A percentile compares a stretch with the other conserved stretches of the same genome.
These are phyloP conservation scores for Cystobasidium onofrii DNA, from an alignment of 768 basidiomycete species.

Conservation along the genomic window DNA sequence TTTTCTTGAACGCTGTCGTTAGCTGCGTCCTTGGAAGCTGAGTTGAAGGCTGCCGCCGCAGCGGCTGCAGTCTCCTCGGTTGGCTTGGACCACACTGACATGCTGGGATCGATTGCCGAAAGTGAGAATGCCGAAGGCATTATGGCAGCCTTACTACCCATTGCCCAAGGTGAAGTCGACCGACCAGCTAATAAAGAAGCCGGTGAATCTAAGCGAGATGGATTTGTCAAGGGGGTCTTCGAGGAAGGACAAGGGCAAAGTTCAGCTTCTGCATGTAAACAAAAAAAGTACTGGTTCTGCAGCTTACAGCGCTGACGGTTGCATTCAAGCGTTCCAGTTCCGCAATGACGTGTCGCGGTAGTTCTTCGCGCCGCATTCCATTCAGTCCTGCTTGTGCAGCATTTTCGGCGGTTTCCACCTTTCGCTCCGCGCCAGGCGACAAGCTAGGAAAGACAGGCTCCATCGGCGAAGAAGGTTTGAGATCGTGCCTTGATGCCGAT, in stretches of 20 bases:
- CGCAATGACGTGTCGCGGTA: conserved; percentile 3
- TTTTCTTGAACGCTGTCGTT: conserved; percentile 18
- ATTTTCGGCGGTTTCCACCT: background rate
- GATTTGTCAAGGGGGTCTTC: conserved; percentile 12
- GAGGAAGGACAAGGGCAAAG: background rate
- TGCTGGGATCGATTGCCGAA: conserved; percentile 28
- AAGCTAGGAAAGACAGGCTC: conserved; percentile 1
- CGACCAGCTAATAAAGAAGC: conserved; percentile 11
- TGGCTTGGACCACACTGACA: conserved; percentile 24
- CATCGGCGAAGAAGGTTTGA: background rate
- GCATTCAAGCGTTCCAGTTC: conserved; percentile 47
- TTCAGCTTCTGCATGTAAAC: no score
- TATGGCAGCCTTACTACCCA: background rate
- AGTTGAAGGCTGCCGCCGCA: conserved; percentile 2
- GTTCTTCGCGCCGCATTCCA: background rate
- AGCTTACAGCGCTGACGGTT: conserved; percentile 35
- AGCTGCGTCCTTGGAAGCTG: background rate
- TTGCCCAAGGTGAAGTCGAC: conserved; percentile 15
- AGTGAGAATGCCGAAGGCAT: conserved; percentile 1
- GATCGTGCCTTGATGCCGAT: background rate
- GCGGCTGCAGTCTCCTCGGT: conserved; percentile 30
- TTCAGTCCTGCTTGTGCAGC: background rate
- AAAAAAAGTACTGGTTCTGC: background rate
- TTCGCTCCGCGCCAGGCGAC: background rate
- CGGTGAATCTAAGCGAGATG: conserved; percentile 9